Evolutionary conservation across 768 basidiomycete species (phyloP).

Genomic region (Rhodotorula babjevae): DNA sequence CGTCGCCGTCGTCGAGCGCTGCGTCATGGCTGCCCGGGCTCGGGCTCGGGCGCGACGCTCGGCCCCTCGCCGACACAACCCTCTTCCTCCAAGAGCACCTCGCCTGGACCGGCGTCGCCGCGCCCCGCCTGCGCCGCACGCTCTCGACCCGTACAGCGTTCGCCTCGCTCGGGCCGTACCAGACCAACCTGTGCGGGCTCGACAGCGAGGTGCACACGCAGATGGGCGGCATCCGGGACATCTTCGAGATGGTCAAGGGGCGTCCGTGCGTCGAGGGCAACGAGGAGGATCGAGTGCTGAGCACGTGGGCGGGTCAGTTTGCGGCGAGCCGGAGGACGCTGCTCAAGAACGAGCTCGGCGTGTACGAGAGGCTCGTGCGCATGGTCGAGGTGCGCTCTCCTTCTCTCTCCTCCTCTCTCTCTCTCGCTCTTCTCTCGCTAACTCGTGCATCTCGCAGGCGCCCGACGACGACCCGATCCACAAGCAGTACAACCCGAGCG

Average conservation of each 20-base stretch:
- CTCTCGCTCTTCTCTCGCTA: too few relatives aligned
- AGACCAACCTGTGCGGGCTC: slow-evolving; percentile 39
- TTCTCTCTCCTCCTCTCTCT: too few relatives aligned
- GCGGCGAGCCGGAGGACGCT: slow-evolving; percentile 40
- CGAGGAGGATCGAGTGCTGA: slow-evolving; percentile 3
- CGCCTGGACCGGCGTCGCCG: slow-evolving; percentile 42
- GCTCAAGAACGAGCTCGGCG: slow-evolving; percentile 19
- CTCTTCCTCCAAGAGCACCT: slow-evolving; percentile 44
- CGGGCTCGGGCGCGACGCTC: background rate
- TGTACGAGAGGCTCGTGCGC: slow-evolving; percentile 18
- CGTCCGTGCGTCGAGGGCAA: background rate
- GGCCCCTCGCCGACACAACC: slow-evolving; percentile 35
- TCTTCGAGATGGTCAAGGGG: slow-evolving; percentile 40
- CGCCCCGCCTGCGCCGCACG: slow-evolving; percentile 34
- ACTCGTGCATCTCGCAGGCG: background rate
- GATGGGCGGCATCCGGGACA: slow-evolving; percentile 33
- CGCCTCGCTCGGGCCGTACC: slow-evolving; percentile 44
- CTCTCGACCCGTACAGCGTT: slow-evolving; percentile 39
- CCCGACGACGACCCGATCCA: slow-evolving; percentile 17
- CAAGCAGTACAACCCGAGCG: background rate
- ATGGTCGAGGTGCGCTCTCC: slow-evolving; percentile 3
- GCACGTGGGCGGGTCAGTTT: slow-evolving; percentile 45
- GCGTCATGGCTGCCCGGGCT: too few relatives aligned
- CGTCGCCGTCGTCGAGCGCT: too few relatives aligned
- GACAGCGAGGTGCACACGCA: slow-evolving; percentile 30